Conservation (phyloP, 1,284 basidiomycete genomes). For the Ceratobasidium sp. region DNA sequence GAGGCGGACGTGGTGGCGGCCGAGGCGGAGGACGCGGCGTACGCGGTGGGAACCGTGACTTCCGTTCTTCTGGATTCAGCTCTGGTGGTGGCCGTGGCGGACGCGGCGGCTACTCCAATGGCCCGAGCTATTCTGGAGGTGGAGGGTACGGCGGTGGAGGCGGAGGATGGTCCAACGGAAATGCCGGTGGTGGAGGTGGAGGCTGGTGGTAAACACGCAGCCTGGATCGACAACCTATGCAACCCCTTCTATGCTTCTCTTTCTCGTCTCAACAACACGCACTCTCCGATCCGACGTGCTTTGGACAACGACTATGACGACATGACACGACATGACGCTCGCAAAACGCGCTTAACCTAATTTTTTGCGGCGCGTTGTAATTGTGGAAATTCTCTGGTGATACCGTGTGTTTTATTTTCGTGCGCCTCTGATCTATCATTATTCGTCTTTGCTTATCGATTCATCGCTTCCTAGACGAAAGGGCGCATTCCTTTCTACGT, state of each 20-base stretch:
- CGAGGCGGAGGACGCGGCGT: slow-evolving; percentile 72
- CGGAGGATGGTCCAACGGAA: slow-evolving; percentile 60
- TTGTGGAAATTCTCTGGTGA: slow-evolving; percentile 43
- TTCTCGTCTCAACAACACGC: slow-evolving; percentile 27
- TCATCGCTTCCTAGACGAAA: slow-evolving; percentile 47
- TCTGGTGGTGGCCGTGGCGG: slow-evolving; percentile 58
- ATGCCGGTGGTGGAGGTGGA: slow-evolving; percentile 62
- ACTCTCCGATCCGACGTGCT: slow-evolving; percentile 35
- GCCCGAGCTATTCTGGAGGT: slow-evolving; percentile 48
- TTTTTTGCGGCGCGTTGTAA: slow-evolving; percentile 35
- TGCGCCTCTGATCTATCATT: slow-evolving; percentile 45
- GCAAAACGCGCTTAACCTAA: slow-evolving; percentile 42
- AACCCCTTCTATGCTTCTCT: slow-evolving; percentile 30
- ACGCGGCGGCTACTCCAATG: slow-evolving; percentile 54
- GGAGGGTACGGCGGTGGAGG: slow-evolving; percentile 56
- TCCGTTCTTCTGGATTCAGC: slow-evolving; percentile 56
- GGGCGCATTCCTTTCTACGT: slow-evolving; percentile 47
- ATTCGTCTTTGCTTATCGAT: slow-evolving; percentile 47
- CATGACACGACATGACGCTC: slow-evolving; percentile 44
- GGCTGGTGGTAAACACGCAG: slow-evolving; percentile 37
- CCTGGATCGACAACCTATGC: slow-evolving; percentile 33
- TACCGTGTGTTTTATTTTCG: slow-evolving; percentile 45
- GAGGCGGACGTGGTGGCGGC: slow-evolving; percentile 65
- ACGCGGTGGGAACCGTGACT: slow-evolving; percentile 65
- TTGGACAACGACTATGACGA: slow-evolving; percentile 45